Percentiles rank a stretch among this genome's conserved stretches.
Conservation (phyloP, 2,329 filamentous ascomycete genomes). For the Aureobasidium namibiae region DNA sequence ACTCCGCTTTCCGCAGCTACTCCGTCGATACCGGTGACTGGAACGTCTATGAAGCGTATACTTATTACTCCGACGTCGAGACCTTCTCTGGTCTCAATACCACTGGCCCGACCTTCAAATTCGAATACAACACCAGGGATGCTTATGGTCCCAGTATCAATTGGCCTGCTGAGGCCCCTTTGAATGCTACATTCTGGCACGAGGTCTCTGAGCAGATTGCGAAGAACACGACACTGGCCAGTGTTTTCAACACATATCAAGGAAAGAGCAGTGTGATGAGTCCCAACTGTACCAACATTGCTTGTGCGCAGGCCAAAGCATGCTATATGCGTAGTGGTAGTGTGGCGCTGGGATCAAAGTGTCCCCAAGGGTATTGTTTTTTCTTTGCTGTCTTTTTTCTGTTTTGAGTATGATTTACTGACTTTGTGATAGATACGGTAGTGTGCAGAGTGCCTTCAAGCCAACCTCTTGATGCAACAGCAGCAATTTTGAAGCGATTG, state of each 20-base stretch:
- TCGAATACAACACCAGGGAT: slow-evolving; percentile 46
- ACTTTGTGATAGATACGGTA: slow-evolving; percentile 25
- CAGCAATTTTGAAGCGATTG: not conserved
- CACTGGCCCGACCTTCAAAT: slow-evolving; percentile 39
- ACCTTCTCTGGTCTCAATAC: slow-evolving; percentile 32
- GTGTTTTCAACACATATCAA: slow-evolving; percentile 43
- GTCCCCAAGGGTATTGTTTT: slow-evolving; percentile 39
- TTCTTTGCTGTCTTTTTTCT: not conserved
- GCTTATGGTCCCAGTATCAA: slow-evolving; percentile 36
- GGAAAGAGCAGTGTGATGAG: slow-evolving; percentile 44
- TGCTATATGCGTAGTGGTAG: slow-evolving; percentile 54
- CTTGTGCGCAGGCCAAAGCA: slow-evolving; percentile 46
- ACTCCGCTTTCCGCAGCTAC: slow-evolving; percentile 46
- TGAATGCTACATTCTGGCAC: slow-evolving; percentile 55
- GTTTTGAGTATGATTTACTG: not conserved
- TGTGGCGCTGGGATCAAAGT: slow-evolving; percentile 42
- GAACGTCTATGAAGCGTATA: slow-evolving; percentile 47
- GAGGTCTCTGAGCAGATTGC: slow-evolving; percentile 51
- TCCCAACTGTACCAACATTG: slow-evolving; percentile 44
- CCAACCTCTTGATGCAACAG: not conserved
- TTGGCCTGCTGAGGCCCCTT: slow-evolving; percentile 42
- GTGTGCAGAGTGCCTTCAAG: slow-evolving; percentile 33
- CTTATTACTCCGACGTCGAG: slow-evolving; percentile 45
- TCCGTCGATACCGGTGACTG: slow-evolving; percentile 48
- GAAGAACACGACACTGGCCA: slow-evolving; percentile 40